Evolutionary conservation across 75 land plant genomes (phyloP).

Genomic region (Pinus tabuliformis): DNA sequence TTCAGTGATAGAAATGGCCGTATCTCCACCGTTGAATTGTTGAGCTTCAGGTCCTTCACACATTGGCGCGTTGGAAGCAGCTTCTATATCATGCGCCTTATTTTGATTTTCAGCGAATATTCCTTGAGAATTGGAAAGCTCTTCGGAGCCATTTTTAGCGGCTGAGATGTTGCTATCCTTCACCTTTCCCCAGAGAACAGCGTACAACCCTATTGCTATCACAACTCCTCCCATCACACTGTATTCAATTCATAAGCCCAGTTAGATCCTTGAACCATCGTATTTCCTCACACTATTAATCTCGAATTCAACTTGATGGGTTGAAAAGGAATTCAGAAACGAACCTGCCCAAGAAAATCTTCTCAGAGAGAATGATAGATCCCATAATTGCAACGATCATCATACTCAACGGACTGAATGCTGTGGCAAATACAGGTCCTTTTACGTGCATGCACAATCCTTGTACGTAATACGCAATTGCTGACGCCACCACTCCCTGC

Average conservation of each 20-base stretch:
- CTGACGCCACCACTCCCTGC: conserved; percentile 2
- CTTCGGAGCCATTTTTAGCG: neutral
- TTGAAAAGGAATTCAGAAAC: neutral
- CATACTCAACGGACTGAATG: conserved; percentile 1
- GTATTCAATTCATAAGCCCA: neutral
- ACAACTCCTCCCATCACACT: neutral
- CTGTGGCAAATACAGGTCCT: conserved; percentile 4
- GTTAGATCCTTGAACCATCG: neutral
- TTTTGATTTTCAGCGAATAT: neutral
- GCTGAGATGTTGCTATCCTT: neutral
- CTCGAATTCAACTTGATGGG: neutral
- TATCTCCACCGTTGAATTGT: no score
- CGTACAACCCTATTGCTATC: neutral
- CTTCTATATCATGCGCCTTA: neutral
- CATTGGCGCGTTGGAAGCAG: neutral
- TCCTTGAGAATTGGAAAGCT: neutral
- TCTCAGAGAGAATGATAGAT: conserved; percentile 54
- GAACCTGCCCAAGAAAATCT: conserved; percentile 63
- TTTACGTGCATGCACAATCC: conserved; percentile 1
- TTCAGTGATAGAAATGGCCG: no score
- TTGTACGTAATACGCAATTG: neutral
- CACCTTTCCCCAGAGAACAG: neutral
- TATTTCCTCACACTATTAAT: neutral
- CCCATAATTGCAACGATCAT: conserved; percentile 45
- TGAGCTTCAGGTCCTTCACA: no score